Base-by-base conservation (phyloP, 1,139 yeast genomes). In the Taiozyma sp. region DNA sequence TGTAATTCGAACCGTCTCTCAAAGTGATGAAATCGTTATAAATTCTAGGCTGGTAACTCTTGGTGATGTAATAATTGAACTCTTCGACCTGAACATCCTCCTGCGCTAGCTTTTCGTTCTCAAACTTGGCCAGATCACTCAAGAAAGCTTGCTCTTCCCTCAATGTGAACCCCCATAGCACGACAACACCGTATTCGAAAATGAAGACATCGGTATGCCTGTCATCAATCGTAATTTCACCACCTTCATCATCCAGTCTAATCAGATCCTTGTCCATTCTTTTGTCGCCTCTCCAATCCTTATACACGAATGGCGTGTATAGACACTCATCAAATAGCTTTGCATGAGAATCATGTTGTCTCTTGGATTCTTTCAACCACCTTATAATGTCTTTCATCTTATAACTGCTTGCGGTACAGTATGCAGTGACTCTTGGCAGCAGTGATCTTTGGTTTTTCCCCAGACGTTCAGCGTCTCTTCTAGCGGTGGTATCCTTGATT, bases 61-160 rank as follows among this genome's bases (percentile, higher is more conserved):
- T 84, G 11, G 99, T 91, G 54, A 93, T 85, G 66, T 91, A 93
- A 69, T 90, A 93, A 66, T 91, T 91, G 69, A 93, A 88, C 65
- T 93, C 97, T 67, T 93, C 98, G 40, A 88, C 76, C 68, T 93
- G 98, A 43, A 91, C 85, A 67, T 93, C 98, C 66, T 90, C 97
- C 48, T 80, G 82, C 0, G 96, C 85, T 47, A 93, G 75, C 66
- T 93, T 93, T 64, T 93, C 99, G 63, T 80, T 84, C 67, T 93
- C 98, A 68, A 90, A 93, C 57, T 81, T 80, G 26, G 93, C 96
- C 58, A 93, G 71, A 62, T 91, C 97, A 48, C 79, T 80, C 53
- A 93, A 71, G 61, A 93, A 88, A 49, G 91, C 82, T 58, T 81
- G 80, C 65, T 93, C 98, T 67, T 93, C 97, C 50, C 82, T 77